These are phyloP conservation scores for Cladosporium halotolerans DNA, from an alignment of 2,329 filamentous ascomycete species.

Conservation along the genomic window DNA sequence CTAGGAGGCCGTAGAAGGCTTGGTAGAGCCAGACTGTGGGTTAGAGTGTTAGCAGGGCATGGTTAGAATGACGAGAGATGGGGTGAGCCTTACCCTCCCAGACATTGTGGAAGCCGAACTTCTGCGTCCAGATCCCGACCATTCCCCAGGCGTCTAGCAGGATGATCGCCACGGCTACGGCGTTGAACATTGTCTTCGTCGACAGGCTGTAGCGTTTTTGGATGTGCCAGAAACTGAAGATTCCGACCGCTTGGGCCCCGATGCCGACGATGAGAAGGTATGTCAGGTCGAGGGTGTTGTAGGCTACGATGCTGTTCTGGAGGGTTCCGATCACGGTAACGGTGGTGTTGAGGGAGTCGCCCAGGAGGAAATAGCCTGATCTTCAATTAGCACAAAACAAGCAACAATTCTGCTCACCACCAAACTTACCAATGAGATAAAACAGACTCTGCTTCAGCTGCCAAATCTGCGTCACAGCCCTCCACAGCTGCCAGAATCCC, in stretches of 20 bases:
- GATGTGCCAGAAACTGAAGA: conserved; percentile 52
- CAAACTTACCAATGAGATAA: conserved; percentile 51
- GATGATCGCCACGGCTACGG: conserved; percentile 55
- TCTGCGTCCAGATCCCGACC: conserved; percentile 52
- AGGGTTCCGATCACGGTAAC: conserved; percentile 61
- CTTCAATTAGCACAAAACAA: background rate
- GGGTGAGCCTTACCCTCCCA: conserved; percentile 41
- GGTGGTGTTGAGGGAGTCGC: conserved; percentile 65
- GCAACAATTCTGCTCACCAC: background rate
- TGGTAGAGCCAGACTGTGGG: conserved; percentile 29
- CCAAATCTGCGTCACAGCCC: conserved; percentile 56
- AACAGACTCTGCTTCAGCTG: conserved; percentile 59
- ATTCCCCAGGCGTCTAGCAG: conserved; percentile 55
- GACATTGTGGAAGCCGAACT: conserved; percentile 45
- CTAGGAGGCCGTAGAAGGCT: conserved; percentile 57
- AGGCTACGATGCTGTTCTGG: conserved; percentile 59
- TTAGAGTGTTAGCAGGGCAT: background rate
- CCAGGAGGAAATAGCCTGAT: conserved; percentile 57
- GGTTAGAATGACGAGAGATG: background rate
- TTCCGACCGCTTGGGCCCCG: conserved; percentile 56
- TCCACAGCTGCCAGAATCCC: conserved; percentile 56
- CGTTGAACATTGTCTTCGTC: conserved; percentile 65
- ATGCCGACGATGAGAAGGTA: conserved; percentile 64
- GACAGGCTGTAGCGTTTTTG: conserved; percentile 54
- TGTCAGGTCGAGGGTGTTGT: conserved; percentile 58